Evolutionary conservation across 805 yeast genomes (phyloP).

Genomic region (Naumovozyma castellii): DNA sequence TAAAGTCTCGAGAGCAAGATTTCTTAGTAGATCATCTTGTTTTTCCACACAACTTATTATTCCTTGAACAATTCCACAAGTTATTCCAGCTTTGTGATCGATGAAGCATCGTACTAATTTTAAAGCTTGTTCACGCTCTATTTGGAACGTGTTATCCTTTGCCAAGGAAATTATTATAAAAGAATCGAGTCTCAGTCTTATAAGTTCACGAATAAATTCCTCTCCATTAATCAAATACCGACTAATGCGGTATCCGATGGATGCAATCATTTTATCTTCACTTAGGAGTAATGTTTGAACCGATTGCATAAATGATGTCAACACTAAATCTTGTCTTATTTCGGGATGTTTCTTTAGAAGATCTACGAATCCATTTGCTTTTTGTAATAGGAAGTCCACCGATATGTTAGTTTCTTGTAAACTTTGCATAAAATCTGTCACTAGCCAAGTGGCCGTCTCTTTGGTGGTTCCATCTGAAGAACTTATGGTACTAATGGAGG

Average conservation of each 20-base stretch:
- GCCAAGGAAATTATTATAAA: conserved; percentile 57
- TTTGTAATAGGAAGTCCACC: conserved; percentile 32
- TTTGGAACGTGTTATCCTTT: conserved; percentile 41
- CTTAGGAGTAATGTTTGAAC: conserved; percentile 54
- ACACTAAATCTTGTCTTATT: conserved; percentile 53
- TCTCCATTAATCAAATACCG: conserved; percentile 51
- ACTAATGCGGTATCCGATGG: conserved; percentile 68
- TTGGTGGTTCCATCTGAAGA: conserved; percentile 5
- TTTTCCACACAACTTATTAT: conserved; percentile 56
- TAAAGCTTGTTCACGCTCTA: conserved; percentile 72
- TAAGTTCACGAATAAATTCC: conserved; percentile 45
- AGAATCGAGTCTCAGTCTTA: conserved; percentile 48
- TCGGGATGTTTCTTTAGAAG: conserved; percentile 49
- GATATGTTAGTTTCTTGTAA: conserved; percentile 23
- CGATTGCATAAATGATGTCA: conserved; percentile 46
- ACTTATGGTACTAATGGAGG: background rate
- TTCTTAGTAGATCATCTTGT: conserved; percentile 41
- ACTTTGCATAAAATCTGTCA: conserved; percentile 29
- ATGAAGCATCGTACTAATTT: conserved; percentile 57
- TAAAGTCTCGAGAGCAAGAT: conserved; percentile 45
- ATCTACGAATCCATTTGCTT: conserved; percentile 56
- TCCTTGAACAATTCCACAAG: conserved; percentile 60
- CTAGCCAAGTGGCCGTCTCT: conserved; percentile 30
- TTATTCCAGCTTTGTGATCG: conserved; percentile 47
- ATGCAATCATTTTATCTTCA: conserved; percentile 50